phyloP scores from a whole-genome alignment of 345 rosid genomes.

The Noccaea bulbosa region DNA sequence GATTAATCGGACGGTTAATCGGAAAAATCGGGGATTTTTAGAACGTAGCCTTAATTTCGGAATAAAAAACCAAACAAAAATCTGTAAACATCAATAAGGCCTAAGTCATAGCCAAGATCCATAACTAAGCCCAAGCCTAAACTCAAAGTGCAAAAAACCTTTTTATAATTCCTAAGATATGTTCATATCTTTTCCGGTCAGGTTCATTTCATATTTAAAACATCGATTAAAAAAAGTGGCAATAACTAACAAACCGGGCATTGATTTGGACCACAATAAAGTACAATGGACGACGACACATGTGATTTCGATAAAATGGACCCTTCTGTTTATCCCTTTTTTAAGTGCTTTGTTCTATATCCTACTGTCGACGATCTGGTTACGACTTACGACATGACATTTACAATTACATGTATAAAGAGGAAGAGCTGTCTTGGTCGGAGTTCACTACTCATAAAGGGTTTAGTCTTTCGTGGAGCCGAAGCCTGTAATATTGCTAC shows the following conservation, averaged over 20 bases:
- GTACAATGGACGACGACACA: slow-evolving; percentile 21
- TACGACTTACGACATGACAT: slow-evolving; percentile 42
- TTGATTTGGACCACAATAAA: slow-evolving; percentile 40
- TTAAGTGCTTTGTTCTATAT: slow-evolving; percentile 17
- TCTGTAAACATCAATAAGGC: slow-evolving; percentile 3
- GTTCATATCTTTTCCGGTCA: slow-evolving; percentile 10
- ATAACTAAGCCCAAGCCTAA: slow-evolving; percentile 4
- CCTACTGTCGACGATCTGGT: slow-evolving; percentile 32
- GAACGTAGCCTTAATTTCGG: too few relatives aligned
- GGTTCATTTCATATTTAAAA: slow-evolving; percentile 18
- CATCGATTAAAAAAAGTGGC: not conserved
- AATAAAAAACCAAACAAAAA: not conserved
- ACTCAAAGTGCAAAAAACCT: not conserved
- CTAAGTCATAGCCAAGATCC: not conserved
- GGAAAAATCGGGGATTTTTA: too few relatives aligned
- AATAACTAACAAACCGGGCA: slow-evolving; percentile 25
- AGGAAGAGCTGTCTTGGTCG: slow-evolving; percentile 44
- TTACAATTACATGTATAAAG: slow-evolving; percentile 15
- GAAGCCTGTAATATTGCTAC: not conserved
- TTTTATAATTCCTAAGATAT: not conserved
- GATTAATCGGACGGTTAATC: too few relatives aligned
- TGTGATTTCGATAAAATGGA: slow-evolving; percentile 36
- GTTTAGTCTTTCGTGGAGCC: not conserved
- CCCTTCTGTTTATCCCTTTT: slow-evolving; percentile 27
- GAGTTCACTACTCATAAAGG: slow-evolving; percentile 36